Conservation (phyloP, 352 stramenopile genomes). For the Globisporangium takayamanum region DNA sequence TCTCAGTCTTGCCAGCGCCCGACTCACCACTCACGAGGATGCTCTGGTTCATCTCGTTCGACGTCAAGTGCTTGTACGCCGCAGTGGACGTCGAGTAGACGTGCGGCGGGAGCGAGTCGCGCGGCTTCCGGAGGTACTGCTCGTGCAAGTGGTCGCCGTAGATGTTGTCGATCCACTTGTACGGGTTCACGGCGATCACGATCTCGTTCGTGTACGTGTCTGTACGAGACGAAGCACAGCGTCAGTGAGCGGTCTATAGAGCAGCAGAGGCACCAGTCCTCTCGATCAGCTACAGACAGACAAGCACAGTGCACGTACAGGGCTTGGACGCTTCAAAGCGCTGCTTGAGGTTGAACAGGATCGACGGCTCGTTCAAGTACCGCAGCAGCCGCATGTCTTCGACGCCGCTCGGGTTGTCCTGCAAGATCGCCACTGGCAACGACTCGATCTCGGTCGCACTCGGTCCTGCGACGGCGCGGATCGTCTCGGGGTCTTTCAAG, state of each 20-base stretch:
- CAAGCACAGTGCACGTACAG: conserved; percentile 37
- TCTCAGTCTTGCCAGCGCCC: conserved; percentile 94
- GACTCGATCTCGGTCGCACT: conserved; percentile 78
- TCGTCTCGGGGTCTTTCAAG: conserved; percentile 79
- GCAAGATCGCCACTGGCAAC: conserved; percentile 72
- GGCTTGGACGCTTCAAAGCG: conserved; percentile 88
- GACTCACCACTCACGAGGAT: conserved; percentile 87
- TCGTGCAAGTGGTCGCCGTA: conserved; percentile 87
- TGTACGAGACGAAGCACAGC: conserved; percentile 9
- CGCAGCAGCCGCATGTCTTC: conserved; percentile 84
- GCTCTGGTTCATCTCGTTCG: conserved; percentile 74
- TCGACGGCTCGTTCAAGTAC: conserved; percentile 91
- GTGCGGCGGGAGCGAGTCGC: conserved; percentile 63
- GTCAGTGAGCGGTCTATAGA: not conserved
- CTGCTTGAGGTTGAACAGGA: conserved; percentile 92
- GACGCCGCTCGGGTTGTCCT: conserved; percentile 70
- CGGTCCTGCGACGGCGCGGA: conserved; percentile 70
- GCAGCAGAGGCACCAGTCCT: not conserved
- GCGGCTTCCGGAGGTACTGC: conserved; percentile 70
- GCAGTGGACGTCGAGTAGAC: conserved; percentile 85
- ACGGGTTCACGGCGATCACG: conserved; percentile 97
- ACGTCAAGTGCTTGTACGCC: conserved; percentile 82
- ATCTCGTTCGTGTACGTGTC: conserved; percentile 98
- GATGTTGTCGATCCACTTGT: conserved; percentile 91
- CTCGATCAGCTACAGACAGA: not conserved